Base-by-base conservation (phyloP, 2,329 filamentous ascomycete genomes). In the Lecanoromycetidae sp. region DNA sequence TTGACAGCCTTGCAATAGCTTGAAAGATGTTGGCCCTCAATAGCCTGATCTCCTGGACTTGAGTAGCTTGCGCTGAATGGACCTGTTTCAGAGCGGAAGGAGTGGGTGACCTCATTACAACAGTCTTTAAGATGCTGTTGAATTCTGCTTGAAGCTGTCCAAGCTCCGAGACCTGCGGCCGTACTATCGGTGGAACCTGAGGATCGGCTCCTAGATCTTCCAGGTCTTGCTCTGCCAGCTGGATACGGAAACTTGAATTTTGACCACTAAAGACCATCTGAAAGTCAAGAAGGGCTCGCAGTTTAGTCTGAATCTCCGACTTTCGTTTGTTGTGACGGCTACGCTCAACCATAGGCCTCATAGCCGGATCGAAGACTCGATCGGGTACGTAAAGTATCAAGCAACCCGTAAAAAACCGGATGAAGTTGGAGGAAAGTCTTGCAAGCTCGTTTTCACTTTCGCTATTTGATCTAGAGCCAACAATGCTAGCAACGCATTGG, bases 301-400 rank as follows among this genome's bases (percentile, higher is more conserved):
- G 70, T 49, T 78, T 79, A 5, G 65, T 58, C 10, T 69, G 61
- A 1, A 94, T 64, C 8, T 72, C 67, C 3, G 61, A 54, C 38
- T 76, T 73, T 32, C 83, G 70, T 48, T 79, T 69, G 15, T 68
- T 60, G 58, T 82, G 72, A 19, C 76, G 66, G 45, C 72, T 63
- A 17, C 77, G 75, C 56, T 87, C 80, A 15, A 94, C 74, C 44
- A 71, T 69, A 5, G 75, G 65, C 41, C 68, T 68, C 27, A 79
- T 61, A 2, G 78, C 79, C 1, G 91, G 91, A 61, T 98, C 91
- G 57, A 90, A 91, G 3, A 84, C 75, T 55, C 82, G 80, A 61
- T 94, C 82, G 0, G 93, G 88, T 2, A 96, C 79, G 58, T 90
- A 95, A 2, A 95, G 71, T 52, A 76, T 76, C 39, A 96, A 70